phyloP scores from a whole-genome alignment of 768 basidiomycete genomes.

The Cystobasidium ongulense region DNA sequence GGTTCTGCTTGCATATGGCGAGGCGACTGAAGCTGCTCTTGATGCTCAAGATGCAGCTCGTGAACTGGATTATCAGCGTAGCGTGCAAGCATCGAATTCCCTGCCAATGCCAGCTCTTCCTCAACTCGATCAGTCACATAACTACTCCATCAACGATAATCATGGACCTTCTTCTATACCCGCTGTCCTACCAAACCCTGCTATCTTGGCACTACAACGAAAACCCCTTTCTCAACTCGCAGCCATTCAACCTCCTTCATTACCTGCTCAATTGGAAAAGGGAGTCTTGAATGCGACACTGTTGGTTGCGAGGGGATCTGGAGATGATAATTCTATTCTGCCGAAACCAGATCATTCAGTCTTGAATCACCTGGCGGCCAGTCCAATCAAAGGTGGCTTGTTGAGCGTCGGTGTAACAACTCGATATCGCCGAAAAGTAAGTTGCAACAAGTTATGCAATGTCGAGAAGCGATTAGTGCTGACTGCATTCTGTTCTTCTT shows the following conservation, averaged over 20 bases:
- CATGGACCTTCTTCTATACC: slow-evolving; percentile 39
- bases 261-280: slow-evolving; percentile 87
- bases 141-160: neutral
- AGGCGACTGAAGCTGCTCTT: slow-evolving; percentile 19
- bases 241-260: slow-evolving; percentile 60
- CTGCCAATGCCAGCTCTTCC: slow-evolving; percentile 7
- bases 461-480: neutral
- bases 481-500: neutral
- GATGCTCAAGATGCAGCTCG: slow-evolving; percentile 20
- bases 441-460: neutral
- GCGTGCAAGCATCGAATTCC: neutral
- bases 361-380: slow-evolving; percentile 82
- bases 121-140: neutral
- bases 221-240: slow-evolving; percentile 33
- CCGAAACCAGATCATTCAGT: slow-evolving; percentile 91
- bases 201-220: slow-evolving; percentile 48
- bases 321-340: slow-evolving; percentile 79
- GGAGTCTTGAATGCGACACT: slow-evolving; percentile 65
- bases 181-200: slow-evolving; percentile 49
- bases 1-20: slow-evolving; percentile 18
- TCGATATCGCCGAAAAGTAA: slow-evolving; percentile 81
- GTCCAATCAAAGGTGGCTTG: slow-evolving; percentile 87
- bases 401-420: slow-evolving; percentile 86
- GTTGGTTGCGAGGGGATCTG: slow-evolving; percentile 41
- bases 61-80: neutral